Evolutionary conservation across 129 eudicot species (phyloP), one percentile per base, ranked within the genome.

Genomic region (Smallanthus sonchifolius): DNA sequence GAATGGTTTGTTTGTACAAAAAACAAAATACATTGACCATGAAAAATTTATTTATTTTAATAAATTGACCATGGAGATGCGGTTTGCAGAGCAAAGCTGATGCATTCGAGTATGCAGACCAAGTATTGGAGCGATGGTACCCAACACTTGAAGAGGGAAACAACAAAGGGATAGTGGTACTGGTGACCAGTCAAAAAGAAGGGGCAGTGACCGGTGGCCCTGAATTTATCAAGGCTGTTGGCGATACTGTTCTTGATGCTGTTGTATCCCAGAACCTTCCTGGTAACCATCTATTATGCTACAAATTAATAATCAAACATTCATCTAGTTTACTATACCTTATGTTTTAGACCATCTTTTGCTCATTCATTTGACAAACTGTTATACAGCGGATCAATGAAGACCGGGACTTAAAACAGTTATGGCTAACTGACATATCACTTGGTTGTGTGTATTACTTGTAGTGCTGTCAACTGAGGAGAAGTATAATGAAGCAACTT

Each of bases 181-280:
- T 95, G 4, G 87, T 95, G 11, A 95, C 99, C 67, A 91, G 94
- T 75, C 99, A 95, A 80, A 95, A 95, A 64, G 99, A 95, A 89
- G 99, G 99, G 42, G 99, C 99, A 28, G 66, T 95, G 28, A 91
- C 99, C 3, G 99, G 99, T 10, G 99, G 99, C 67, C 99, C 99
- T 73, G 91, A 86, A n/a, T 95, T 95, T 80, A 78, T 95, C 73
- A 65, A 89, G 77, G 97, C 99, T 44, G 96, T 95, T 67, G 99
- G 99, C 66, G 99, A 95, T 75, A 76, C 84, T 28, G 74, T 95
- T 83, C 99, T 95, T 82, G 99, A 95, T 81, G 88, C 92, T 73
- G 87, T 91, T 3, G 96, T 89, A 57, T 91, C 99, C 62, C 97
- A 95, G 65, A 95, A 95, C 82, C 97, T 95, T 67, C 99, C 99